Base-by-base conservation (phyloP, 1,139 yeast species). In the Debaryomyces coudertii region DNA sequence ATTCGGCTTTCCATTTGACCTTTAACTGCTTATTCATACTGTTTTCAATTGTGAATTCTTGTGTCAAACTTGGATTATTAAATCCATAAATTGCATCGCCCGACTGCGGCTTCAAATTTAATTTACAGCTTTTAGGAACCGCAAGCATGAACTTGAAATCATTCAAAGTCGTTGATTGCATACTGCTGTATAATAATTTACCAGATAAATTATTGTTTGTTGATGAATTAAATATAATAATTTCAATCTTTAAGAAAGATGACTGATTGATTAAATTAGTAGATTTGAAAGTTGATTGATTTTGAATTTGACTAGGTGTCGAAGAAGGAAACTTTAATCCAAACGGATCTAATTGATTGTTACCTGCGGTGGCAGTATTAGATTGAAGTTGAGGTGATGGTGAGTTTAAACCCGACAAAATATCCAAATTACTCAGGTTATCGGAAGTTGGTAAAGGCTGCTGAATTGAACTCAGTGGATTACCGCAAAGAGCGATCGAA, bases 1-100 rank as follows among this genome's bases (percentile, higher is more conserved):
- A 90, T 49, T 80, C 80, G 25, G 82, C 78, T 63, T 87, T 89
- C 95, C 95, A 92, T 63, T 90, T 87, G 48, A 92, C 73, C 66
- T 89, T 90, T 55, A 89, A 73, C 18, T 77, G 65, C 53, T 72
- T 72, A 42, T 63, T 62, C 2, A 61, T 54, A 3, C 82, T 77
- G 56, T 83, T 80, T 42, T 77, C 82, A 49, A 92, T 76, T n/a
- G 65, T 62, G 47, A 85, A 78, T 24, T 67, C 71, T 63, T 89
- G 96, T 4, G 74, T 70, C 15, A 89, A 73, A 5, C 85, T 86
- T 46, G 79, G 76, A 29, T 66, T 68, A 40, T 76, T 71, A 45
- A 73, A 74, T 2, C 86, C 79, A 45, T 73, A 70, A 14, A 90
- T 59, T 11, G 65, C 56, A 46, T 79, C 82, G 35, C 82, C 78